These are phyloP conservation scores for Rosa multiflora DNA, from an alignment of 306 rosid genomes.

Conservation along the genomic window DNA sequence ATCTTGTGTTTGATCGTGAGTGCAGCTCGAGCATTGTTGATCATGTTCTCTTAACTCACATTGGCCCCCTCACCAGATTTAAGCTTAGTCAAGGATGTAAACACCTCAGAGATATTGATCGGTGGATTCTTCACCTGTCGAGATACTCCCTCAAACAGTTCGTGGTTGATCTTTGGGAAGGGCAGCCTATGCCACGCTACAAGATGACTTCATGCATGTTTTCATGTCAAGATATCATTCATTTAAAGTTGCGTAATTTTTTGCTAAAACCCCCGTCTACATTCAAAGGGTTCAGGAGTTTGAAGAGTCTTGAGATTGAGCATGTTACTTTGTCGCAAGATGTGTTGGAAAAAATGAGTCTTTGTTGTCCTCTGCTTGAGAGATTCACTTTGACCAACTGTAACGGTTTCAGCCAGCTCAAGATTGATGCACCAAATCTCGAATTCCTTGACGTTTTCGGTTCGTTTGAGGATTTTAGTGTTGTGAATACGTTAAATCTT, in stretches of 20 bases:
- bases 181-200: constrained; percentile 27
- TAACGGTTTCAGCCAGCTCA: neutral
- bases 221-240: constrained; percentile 43
- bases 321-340: constrained; percentile 46
- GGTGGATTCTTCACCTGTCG: neutral
- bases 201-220: constrained; percentile 48
- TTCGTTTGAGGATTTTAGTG: neutral
- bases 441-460: neutral
- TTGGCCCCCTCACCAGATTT: neutral
- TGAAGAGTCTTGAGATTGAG: constrained; percentile 59
- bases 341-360: constrained; percentile 41
- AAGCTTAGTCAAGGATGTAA: neutral
- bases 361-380: constrained; percentile 49
- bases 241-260: constrained; percentile 48
- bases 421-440: neutral
- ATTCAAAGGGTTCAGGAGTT: constrained; percentile 46
- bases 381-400: constrained; percentile 22
- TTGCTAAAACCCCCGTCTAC: constrained; percentile 48
- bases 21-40: constrained; percentile 24
- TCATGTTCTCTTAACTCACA: constrained; percentile 57
- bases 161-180: constrained; percentile 39
- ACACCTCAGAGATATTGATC: neutral
- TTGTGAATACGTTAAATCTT: neutral
- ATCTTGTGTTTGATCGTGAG: constrained; percentile 46
- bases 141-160: constrained; percentile 29